Percentiles rank a stretch among this genome's conserved stretches.
These are phyloP conservation scores for Leishmania major DNA, from an alignment of 208 protist species.

Conservation along the genomic window DNA sequence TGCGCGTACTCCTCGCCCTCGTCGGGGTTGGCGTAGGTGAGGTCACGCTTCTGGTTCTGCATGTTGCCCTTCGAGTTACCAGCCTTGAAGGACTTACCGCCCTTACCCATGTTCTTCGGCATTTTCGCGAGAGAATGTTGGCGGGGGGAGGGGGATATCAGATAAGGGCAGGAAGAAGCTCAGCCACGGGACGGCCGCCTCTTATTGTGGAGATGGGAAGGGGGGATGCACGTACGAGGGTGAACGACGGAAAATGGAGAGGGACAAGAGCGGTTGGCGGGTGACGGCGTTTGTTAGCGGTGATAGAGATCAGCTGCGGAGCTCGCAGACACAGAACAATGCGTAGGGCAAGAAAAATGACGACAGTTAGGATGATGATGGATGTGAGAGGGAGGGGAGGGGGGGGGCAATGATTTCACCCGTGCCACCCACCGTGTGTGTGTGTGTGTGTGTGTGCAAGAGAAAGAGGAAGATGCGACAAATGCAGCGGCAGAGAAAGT, in stretches of 20 bases:
- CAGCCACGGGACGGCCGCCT: background rate
- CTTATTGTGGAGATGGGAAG: background rate
- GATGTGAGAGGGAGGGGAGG: background rate
- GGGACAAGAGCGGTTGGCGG: background rate
- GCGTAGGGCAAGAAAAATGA: background rate
- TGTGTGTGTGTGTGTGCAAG: background rate
- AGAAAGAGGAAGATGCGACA: background rate
- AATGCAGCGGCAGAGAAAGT: background rate
- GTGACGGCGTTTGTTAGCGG: background rate
- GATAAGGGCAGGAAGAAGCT: background rate
- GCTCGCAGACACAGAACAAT: background rate
- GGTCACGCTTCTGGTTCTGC: constrained; percentile 96
- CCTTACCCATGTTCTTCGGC: constrained; percentile 95
- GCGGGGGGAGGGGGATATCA: background rate
- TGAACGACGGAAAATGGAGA: background rate
- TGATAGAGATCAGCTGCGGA: background rate
- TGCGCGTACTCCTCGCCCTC: constrained; percentile 99
- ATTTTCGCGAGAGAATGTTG: constrained; percentile 42
- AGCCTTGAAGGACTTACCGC: constrained; percentile 97
- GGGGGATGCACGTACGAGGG: background rate
- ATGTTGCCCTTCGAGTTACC: constrained; percentile 95
- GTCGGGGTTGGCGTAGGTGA: constrained; percentile 94
- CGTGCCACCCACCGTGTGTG: background rate
- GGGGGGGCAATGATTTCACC: background rate
- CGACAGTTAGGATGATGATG: background rate